Base-by-base conservation (phyloP, 495 filamentous ascomycete genomes). In the Penicillium subrubescens region DNA sequence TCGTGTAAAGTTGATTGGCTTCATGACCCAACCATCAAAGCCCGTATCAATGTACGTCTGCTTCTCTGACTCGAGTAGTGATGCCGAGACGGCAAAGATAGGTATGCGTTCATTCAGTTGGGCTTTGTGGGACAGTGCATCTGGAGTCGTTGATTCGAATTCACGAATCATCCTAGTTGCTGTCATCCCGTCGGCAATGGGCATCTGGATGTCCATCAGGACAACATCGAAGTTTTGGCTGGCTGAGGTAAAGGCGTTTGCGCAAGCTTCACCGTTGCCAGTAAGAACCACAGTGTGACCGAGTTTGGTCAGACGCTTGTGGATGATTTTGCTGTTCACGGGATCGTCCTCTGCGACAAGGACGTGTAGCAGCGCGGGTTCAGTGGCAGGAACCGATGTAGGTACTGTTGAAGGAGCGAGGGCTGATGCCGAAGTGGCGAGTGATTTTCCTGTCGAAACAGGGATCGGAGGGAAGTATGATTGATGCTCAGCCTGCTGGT, bases 131-230 rank as follows among this genome's bases (percentile, higher is more conserved):
- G 60, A 73, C 31, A 68, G 52, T 3, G 65, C 53, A 17, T 84
- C 74, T 1, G 67, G 39, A 4, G 88, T 77, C 4, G 77, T 72
- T 3, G 60, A 59, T 62, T 97, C 94, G 61, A 86, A 85, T 3
- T 86, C 82, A 21, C 94, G 87, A 62, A 97, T 96, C 82, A 90
- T 87, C 72, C 90, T 88, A 1, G 93, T 92, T 7, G 92, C 89
- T n/a, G 83, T 85, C 35, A 93, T 84, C 41, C 94, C 94, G 68
- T 97, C 93, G 54, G 94, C 90, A 56, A 97, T 96, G 14, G 94
- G 94, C 94, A 97, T 97, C 89, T 97, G 93, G 79, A 97, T 93
- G 71, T 98, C 94, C 94, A 98, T 98, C 70, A 98, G 81, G 19
- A 98, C 81, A n/a, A 94, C 88, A 74, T 98, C 93, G 67, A 89